Base-by-base conservation (phyloP, 2,329 filamentous ascomycete species). In the Claviceps fusiformis region DNA sequence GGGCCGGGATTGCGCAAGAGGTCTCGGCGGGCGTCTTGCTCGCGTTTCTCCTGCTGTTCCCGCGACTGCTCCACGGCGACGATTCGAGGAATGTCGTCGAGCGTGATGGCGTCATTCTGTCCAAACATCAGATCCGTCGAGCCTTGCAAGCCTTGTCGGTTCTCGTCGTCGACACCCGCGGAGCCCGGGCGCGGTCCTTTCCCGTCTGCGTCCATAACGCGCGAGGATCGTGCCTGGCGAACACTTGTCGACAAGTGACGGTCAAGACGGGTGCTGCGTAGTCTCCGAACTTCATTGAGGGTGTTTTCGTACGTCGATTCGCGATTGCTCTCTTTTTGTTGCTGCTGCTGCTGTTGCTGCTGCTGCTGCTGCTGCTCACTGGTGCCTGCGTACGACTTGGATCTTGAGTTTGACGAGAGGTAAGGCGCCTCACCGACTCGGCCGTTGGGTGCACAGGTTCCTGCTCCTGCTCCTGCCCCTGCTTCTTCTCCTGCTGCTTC, bases 11-110 rank as follows among this genome's bases (percentile, higher is more conserved):
- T 82, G 56, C 71, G 79, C 66, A 81, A 86, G 63, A 82, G 73
- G 48, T 87, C 85, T 58, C 85, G 83, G 29, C 87, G 82, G 10
- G 60, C 56, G 11, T 57, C 55, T 46, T 62, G 59, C 31, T 67
- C 62, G 45, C 84, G 82, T 63, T 87, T 85, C 58, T 84, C 86
- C 64, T 89, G 89, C 67, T 95, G 89, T 66, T 97, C 92, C 62
- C 90, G 85, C 29, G 92, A 91, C 70, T 97, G 92, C 68, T 97
- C 91, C 15, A 93, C 89, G 39, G 93, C 93, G 46, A 96, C 91
- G 64, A 98, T 95, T 59, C 93, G 82, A 9, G 93, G 90, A 62
- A 98, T 97, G 65, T 98, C 93, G 64, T 98, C 93, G 55, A 98
- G 74, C 0, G 92, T 96, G 58, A 98, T 80, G 29, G 89, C 89